Evolutionary conservation across 306 rosid genomes (phyloP).

Genomic region (Cucurbita moschata): DNA sequence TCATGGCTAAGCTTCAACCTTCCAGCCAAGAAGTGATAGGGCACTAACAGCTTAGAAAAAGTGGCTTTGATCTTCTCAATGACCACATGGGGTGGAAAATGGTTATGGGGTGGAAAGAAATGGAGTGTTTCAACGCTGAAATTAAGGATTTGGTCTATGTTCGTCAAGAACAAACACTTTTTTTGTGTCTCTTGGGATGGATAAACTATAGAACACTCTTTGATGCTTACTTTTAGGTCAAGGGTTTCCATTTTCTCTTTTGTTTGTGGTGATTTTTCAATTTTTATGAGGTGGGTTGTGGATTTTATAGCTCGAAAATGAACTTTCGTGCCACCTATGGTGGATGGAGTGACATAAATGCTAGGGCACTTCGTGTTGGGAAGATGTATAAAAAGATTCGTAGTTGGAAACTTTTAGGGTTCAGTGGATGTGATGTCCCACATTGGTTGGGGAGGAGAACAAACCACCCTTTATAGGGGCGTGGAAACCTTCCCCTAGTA

Average conservation of each 20-base stretch:
- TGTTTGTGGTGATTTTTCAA: background rate
- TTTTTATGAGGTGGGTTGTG: background rate
- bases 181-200: conserved; percentile 34
- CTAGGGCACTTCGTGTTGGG: no score
- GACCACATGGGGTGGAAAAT: conserved; percentile 21
- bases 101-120: conserved; percentile 34
- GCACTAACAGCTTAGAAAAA: conserved; percentile 30
- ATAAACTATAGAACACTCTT: conserved; percentile 22
- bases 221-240: conserved; percentile 42
- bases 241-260: background rate
- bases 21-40: conserved; percentile 50
- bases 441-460: no score
- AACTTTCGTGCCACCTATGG: no score
- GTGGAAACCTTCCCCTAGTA: no score
- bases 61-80: conserved; percentile 27
- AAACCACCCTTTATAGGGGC: no score
- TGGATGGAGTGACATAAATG: no score
- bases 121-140: conserved; percentile 55
- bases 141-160: conserved; percentile 61
- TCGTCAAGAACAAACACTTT: conserved; percentile 47
- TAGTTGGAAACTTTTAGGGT: no score
- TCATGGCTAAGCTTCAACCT: conserved; percentile 28
- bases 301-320: background rate
- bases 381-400: background rate
- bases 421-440: no score